Percentiles rank a stretch among this genome's conserved stretches.
Conservation (phyloP, 2,329 filamentous ascomycete species). For the Fusarium staphyleae region DNA sequence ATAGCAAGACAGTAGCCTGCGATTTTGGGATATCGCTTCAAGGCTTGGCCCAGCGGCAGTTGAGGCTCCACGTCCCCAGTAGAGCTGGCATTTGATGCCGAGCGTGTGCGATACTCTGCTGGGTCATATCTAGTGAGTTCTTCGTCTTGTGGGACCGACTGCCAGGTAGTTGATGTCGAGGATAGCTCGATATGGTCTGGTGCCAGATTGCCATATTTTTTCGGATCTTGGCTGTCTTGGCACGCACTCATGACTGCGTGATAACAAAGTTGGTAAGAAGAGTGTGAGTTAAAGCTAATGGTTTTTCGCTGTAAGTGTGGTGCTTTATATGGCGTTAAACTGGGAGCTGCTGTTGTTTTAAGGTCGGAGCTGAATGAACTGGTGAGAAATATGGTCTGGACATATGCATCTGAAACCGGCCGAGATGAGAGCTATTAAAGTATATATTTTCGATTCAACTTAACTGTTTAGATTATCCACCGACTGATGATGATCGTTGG, state of each 20-base stretch:
- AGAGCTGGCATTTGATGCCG: not conserved
- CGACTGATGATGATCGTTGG: not conserved
- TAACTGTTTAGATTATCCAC: not conserved
- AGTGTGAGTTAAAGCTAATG: not conserved
- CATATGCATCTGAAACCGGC: too few species aligned
- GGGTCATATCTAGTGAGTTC: slow-evolving; percentile 15
- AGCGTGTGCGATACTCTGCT: not conserved
- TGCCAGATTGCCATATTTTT: not conserved
- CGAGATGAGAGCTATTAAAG: not conserved
- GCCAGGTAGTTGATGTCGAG: slow-evolving; percentile 9
- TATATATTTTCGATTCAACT: not conserved
- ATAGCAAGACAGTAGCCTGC: slow-evolving; percentile 39
- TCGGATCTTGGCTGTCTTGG: slow-evolving; percentile 8
- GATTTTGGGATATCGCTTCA: slow-evolving; percentile 40
- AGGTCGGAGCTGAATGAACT: too few species aligned
- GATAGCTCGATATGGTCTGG: slow-evolving; percentile 25
- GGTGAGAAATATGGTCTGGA: too few species aligned
- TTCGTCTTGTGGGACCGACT: slow-evolving; percentile 11
- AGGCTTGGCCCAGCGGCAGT: slow-evolving; percentile 37
- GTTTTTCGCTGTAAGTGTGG: too few species aligned
- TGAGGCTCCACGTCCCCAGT: slow-evolving; percentile 21
- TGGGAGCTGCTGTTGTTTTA: too few species aligned
- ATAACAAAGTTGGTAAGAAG: not conserved
- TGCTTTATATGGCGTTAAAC: not conserved
- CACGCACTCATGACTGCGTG: slow-evolving; percentile 8